Evolutionary conservation across 345 rosid genomes (phyloP).

Genomic region (Bretschneidera sinensis): DNA sequence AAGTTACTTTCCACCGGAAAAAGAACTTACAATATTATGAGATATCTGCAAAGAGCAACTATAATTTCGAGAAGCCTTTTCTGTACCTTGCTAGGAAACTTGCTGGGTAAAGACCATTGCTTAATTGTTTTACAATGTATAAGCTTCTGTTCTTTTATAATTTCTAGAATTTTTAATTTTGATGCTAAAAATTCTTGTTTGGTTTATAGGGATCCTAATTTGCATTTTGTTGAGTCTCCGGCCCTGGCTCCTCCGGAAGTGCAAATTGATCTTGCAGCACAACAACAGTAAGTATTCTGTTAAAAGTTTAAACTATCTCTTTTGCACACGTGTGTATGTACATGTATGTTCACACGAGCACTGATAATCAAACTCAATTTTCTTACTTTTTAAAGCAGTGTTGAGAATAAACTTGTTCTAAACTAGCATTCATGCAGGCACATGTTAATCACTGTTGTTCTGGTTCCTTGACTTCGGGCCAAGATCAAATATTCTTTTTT

Average conservation of each 20-base stretch:
- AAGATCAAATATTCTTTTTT: no score
- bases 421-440: no score
- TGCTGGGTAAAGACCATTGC: conserved; percentile 36
- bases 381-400: no score
- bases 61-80: conserved; percentile 55
- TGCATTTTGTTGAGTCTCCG: conserved; percentile 47
- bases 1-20: conserved; percentile 51
- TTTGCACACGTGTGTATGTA: no score
- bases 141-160: background rate
- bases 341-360: no score
- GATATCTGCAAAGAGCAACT: conserved; percentile 57
- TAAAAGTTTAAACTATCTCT: no score
- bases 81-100: conserved; percentile 54
- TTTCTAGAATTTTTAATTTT: background rate
- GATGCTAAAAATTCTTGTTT: background rate
- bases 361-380: no score
- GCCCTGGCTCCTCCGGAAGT: conserved; percentile 54
- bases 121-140: background rate
- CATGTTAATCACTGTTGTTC: no score
- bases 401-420: no score
- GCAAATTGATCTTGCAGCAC: conserved; percentile 36
- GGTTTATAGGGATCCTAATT: conserved; percentile 41
- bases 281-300: conserved; percentile 34
- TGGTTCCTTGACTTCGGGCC: no score
- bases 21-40: conserved; percentile 57